These are phyloP conservation scores for Actinomortierella ambigua DNA, from an alignment of 371 early-diverging fungal genomes.

Conservation along the genomic window DNA sequence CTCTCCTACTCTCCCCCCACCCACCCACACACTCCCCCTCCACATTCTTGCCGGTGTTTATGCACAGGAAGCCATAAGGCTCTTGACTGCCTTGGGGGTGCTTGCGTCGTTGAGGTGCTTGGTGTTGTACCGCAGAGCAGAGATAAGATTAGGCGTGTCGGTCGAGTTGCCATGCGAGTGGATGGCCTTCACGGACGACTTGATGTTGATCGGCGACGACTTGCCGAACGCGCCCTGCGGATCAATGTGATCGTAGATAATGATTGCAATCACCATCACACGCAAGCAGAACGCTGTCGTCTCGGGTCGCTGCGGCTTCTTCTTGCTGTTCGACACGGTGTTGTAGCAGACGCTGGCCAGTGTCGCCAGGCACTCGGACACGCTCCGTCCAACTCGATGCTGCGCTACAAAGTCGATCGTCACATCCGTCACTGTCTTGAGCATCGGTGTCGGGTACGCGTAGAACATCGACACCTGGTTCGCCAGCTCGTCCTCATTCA, in stretches of 20 bases:
- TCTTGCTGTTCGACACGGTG: conserved; percentile 54
- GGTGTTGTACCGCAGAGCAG: conserved; percentile 78
- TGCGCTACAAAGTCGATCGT: conserved; percentile 61
- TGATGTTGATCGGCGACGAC: conserved; percentile 78
- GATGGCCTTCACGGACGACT: conserved; percentile 74
- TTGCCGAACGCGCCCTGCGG: conserved; percentile 80
- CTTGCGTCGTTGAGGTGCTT: conserved; percentile 81
- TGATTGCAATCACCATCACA: conserved; percentile 86
- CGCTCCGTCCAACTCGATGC: conserved; percentile 55
- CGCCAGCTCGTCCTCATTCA: conserved; percentile 86
- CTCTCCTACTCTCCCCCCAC: background rate
- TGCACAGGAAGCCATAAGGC: conserved; percentile 44
- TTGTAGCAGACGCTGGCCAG: conserved; percentile 74
- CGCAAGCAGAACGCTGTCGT: conserved; percentile 70
- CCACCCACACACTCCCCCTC: background rate
- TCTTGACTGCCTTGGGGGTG: conserved; percentile 78
- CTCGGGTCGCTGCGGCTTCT: conserved; percentile 57
- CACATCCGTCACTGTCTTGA: conserved; percentile 82
- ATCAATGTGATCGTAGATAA: conserved; percentile 90
- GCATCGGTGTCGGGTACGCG: conserved; percentile 93
- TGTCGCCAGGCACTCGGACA: conserved; percentile 68
- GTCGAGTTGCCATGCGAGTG: conserved; percentile 60
- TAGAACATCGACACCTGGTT: conserved; percentile 94
- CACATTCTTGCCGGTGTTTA: background rate
- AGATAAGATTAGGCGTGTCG: conserved; percentile 63